These are phyloP conservation scores for Pyrenula massariospora DNA, from an alignment of 495 filamentous ascomycete genomes.

Conservation along the genomic window DNA sequence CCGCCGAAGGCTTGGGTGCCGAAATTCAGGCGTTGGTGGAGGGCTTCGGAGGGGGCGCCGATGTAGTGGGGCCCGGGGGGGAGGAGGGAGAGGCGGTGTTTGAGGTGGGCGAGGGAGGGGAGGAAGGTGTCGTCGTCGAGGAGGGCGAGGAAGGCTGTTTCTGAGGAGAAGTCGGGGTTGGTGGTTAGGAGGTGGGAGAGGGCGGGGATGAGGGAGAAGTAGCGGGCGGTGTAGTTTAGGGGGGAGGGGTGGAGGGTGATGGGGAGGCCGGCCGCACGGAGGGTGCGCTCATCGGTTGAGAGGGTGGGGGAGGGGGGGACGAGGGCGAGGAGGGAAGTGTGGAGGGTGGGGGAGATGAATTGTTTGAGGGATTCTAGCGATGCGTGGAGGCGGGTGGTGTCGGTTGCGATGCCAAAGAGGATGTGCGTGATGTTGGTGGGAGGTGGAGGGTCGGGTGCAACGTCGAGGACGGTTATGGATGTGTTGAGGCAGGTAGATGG, in stretches of 20 bases:
- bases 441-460: neutral
- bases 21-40: conserved; percentile 42
- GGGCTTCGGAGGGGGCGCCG: conserved; percentile 53
- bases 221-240: conserved; percentile 46
- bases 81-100: conserved; percentile 37
- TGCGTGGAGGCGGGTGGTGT: neutral
- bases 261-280: conserved; percentile 37
- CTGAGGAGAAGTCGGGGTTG: conserved; percentile 18
- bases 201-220: conserved; percentile 49
- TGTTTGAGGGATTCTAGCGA: neutral
- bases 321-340: neutral
- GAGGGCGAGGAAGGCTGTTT: conserved; percentile 53
- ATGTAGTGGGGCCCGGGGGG: conserved; percentile 38
- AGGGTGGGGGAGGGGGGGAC: conserved; percentile 11
- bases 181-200: conserved; percentile 38
- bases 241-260: conserved; percentile 42
- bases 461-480: neutral
- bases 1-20: conserved; percentile 60
- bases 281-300: conserved; percentile 31
- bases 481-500: neutral
- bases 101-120: conserved; percentile 43
- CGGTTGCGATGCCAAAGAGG: neutral
- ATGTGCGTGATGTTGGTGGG: neutral
- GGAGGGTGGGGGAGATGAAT: neutral
- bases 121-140: conserved; percentile 70